Base-by-base conservation (phyloP, 345 rosid genomes). In the Erysimum cheiranthoides region DNA sequence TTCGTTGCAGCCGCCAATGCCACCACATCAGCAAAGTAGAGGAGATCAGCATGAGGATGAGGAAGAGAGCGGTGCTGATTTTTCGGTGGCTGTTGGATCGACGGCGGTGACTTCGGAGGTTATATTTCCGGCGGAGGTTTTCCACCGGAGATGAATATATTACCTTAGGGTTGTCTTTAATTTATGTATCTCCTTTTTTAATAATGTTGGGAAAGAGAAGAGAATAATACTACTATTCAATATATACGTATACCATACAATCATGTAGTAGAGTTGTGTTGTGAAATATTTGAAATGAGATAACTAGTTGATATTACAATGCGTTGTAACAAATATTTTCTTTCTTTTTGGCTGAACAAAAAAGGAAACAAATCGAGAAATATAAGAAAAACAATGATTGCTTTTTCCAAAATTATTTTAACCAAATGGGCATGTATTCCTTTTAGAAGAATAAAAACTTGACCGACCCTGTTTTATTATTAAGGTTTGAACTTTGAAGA, bases 21-120 rank as follows among this genome's bases (percentile, higher is more conserved):
- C 73, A 77, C 78, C 79, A 14, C 89, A 75, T 25, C 86, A 84
- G 4, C 78, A 80, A 3, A 79, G 71, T 9, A 83, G 84, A 8
- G 62, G 78, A 65, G 81, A 75, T 40, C 79, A 89, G 1, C 93
- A 80, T 3, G 96, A 86, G 49, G 96, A 87, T 0, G 97, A 87
- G 28, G 92, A 89, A 61, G 84, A 89, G 68, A 91, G 85, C 43
- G 86, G 88, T 50, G 82, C 46, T 50, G 74, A 73, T 50, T 74
- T 84, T 63, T 85, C 87, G 34, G 75, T 57, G 39, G 75, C 52
- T 39, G 16, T 72, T 68, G 76, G 76, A 28, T 71, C 71, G 1
- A 47, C 80, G 30, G 8, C 51, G 10, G 66, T 70, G 49, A 66
- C 80, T 63, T 4, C 76, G 7, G 73, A 78, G 8, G 70, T 59